A percentile compares a stretch with the other conserved stretches of the same genome.
phyloP scores from a whole-genome alignment of 148 eudicot species.

The Chenopodium quinoa region DNA sequence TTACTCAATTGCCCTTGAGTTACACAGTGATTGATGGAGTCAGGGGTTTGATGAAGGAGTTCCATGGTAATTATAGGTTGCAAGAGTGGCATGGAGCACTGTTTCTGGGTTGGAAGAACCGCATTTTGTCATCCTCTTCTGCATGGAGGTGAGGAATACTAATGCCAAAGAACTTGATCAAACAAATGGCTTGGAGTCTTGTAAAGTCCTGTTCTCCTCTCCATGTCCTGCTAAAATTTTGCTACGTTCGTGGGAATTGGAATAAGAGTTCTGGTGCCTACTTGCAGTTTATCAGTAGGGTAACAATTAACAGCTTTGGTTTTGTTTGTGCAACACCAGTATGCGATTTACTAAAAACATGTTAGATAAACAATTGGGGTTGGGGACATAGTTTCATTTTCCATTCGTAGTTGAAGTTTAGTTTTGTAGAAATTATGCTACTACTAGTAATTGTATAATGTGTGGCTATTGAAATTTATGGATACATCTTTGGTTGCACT shows the following conservation, averaged over 20 bases:
- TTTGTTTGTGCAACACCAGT: constrained; percentile 18
- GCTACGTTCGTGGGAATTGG: not conserved
- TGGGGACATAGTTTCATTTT: not conserved
- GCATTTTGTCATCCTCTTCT: constrained; percentile 55
- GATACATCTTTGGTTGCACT: not conserved
- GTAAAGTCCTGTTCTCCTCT: not conserved
- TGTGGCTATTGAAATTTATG: not conserved
- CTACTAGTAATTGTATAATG: constrained; percentile 4
- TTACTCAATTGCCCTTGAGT: constrained; percentile 43
- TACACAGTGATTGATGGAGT: constrained; percentile 35
- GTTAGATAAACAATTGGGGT: not conserved
- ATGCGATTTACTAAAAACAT: constrained; percentile 2
- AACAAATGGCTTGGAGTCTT: not conserved
- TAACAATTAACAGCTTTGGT: constrained; percentile 13
- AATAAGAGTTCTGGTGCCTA: constrained; percentile 7
- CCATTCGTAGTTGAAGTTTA: not conserved
- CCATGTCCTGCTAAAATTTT: constrained; percentile 11
- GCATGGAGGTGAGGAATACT: constrained; percentile 60
- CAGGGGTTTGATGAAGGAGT: constrained; percentile 48
- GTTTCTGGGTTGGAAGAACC: constrained; percentile 76
- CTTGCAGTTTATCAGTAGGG: constrained; percentile 4
- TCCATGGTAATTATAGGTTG: constrained; percentile 46
- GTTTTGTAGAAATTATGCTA: not conserved
- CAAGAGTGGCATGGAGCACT: constrained; percentile 55
- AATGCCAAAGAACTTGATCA: not conserved